Evolutionary conservation across 1,284 basidiomycete species (phyloP).

Genomic region (Hypsizygus ulmarius): DNA sequence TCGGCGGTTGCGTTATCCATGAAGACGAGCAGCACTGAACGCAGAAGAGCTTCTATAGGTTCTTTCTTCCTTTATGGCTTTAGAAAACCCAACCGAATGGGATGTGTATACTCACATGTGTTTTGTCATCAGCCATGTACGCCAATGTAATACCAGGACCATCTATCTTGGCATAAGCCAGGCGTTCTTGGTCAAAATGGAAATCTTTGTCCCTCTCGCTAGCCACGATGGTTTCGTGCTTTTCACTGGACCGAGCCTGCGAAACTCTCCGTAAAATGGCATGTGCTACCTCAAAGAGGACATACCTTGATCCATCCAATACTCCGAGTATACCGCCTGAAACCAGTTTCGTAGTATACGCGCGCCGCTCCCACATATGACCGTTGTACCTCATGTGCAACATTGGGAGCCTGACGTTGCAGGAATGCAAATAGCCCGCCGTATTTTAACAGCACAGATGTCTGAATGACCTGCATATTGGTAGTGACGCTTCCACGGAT

Average conservation of each 20-base stretch:
- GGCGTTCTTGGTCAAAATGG: conserved; percentile 50
- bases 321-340: conserved; percentile 85
- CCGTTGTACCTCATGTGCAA: conserved; percentile 88
- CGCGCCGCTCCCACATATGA: conserved; percentile 84
- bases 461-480: conserved; percentile 92
- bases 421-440: conserved; percentile 84
- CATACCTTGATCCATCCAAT: conserved; percentile 74
- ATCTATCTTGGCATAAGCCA: conserved; percentile 70
- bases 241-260: conserved; percentile 62
- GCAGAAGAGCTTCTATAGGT: conserved; percentile 77
- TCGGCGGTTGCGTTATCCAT: conserved; percentile 93
- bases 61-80: conserved; percentile 62
- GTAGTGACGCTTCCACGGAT: conserved; percentile 84
- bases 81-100: conserved; percentile 9
- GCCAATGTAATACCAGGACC: conserved; percentile 79
- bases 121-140: conserved; percentile 85
- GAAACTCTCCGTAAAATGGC: background rate
- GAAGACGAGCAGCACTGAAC: conserved; percentile 84
- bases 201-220: conserved; percentile 39
- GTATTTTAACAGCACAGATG: conserved; percentile 84
- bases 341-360: conserved; percentile 95
- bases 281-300: background rate
- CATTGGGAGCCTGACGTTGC: conserved; percentile 74
- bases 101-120: conserved; percentile 56
- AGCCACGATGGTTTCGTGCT: conserved; percentile 55